Conservation (phyloP, 768 basidiomycete species). For the Ramaria sp. region DNA sequence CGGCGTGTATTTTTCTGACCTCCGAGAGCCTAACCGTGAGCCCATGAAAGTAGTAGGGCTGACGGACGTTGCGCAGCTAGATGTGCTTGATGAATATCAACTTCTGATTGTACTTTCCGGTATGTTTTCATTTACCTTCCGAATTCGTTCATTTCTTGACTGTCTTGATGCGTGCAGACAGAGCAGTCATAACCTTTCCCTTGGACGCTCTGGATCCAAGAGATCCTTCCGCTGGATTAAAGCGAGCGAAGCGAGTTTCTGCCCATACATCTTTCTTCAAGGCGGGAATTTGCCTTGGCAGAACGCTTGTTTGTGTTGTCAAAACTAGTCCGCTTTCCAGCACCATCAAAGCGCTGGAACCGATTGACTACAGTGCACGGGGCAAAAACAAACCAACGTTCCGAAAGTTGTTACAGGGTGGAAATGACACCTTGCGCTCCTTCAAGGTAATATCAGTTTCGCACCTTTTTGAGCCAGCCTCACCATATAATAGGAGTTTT, state of each 20-base stretch:
- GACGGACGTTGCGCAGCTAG: conserved; percentile 87
- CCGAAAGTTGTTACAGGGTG: conserved; percentile 85
- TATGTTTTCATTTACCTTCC: conserved; percentile 25
- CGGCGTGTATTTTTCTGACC: conserved; percentile 89
- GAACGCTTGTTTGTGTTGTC: conserved; percentile 91
- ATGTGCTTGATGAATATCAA: conserved; percentile 92
- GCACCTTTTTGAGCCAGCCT: background rate
- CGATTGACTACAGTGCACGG: conserved; percentile 79
- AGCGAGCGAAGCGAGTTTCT: conserved; percentile 89
- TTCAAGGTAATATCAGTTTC: conserved; percentile 56
- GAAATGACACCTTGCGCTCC: conserved; percentile 84
- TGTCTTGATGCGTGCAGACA: conserved; percentile 39
- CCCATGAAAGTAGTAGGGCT: conserved; percentile 86
- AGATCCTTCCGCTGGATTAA: conserved; percentile 85
- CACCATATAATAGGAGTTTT: conserved; percentile 66
- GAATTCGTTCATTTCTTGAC: background rate
- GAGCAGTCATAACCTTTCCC: conserved; percentile 93
- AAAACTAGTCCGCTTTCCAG: conserved; percentile 92
- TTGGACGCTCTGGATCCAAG: conserved; percentile 83
- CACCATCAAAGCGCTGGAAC: conserved; percentile 95
- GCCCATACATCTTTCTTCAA: conserved; percentile 98
- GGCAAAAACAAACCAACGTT: conserved; percentile 85
- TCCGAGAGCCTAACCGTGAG: conserved; percentile 63
- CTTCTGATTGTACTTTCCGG: conserved; percentile 98
- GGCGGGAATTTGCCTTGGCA: conserved; percentile 83